These are phyloP conservation scores for Trametes cubensis DNA, from an alignment of 768 basidiomycete species.

Conservation along the genomic window DNA sequence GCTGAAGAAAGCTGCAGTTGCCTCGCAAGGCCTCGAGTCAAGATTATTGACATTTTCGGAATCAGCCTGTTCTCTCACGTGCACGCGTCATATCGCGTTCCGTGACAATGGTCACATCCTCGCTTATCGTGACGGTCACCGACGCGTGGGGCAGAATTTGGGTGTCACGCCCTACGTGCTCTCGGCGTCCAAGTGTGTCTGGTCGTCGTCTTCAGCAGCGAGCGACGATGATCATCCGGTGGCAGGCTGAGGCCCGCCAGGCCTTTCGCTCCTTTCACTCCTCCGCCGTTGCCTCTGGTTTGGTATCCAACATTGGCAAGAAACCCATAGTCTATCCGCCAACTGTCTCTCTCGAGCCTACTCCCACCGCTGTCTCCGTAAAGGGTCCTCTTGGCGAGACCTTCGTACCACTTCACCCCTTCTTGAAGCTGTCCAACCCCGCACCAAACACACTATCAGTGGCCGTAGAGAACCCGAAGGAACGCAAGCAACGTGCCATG, in stretches of 20 bases:
- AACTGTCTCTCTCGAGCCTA: conserved; percentile 45
- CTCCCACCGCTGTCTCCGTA: conserved; percentile 49
- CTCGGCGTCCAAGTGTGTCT: background rate
- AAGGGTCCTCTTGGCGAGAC: conserved; percentile 59
- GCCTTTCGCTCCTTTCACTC: conserved; percentile 50
- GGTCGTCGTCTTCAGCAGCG: conserved; percentile 2
- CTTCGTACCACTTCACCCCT: conserved; percentile 49
- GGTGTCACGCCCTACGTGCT: background rate
- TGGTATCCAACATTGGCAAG: conserved; percentile 51
- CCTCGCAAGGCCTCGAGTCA: conserved; percentile 18
- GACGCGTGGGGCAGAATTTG: conserved; percentile 8
- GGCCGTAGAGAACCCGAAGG: conserved; percentile 56
- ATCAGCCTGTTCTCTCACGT: conserved; percentile 15
- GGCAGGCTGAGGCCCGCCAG: conserved; percentile 25
- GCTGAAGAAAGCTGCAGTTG: conserved; percentile 15
- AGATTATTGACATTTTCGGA: conserved; percentile 22
- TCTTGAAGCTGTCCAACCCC: conserved; percentile 44
- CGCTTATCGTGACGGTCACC: conserved; percentile 10
- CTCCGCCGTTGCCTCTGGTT: conserved; percentile 36
- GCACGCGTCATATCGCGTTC: conserved; percentile 24
- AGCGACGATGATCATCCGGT: conserved; percentile 18
- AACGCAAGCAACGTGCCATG: conserved; percentile 81
- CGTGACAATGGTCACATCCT: conserved; percentile 11
- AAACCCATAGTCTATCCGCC: conserved; percentile 54
- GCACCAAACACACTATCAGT: conserved; percentile 40